Evolutionary conservation across 1,284 basidiomycete species (phyloP).

Genomic region (Pseudozyma hubeiensis): DNA sequence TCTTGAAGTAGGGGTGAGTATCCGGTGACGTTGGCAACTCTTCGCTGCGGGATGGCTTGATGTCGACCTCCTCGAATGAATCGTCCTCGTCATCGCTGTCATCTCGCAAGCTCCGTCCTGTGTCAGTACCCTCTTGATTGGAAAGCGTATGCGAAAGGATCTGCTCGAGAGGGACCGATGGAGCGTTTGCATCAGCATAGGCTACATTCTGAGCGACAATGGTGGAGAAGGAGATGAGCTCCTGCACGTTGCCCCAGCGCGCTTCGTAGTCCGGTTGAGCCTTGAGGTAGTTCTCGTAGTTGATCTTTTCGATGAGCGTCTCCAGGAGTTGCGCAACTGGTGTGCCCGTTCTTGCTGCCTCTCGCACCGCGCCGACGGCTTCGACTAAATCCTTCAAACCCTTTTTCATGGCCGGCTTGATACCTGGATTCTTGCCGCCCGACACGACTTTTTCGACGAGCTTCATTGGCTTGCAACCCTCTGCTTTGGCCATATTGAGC

Average conservation of each 20-base stretch:
- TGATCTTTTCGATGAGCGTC: constrained; percentile 74
- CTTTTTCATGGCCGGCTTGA: constrained; percentile 77
- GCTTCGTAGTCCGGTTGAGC: constrained; percentile 78
- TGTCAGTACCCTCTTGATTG: constrained; percentile 20
- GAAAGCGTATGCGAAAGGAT: constrained; percentile 37
- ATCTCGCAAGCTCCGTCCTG: constrained; percentile 4
- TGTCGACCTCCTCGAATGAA: constrained; percentile 69
- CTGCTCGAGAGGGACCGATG: constrained; percentile 26
- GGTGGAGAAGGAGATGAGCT: constrained; percentile 73
- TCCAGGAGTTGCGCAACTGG: constrained; percentile 78
- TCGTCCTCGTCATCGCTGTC: constrained; percentile 32
- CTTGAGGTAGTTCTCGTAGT: constrained; percentile 79
- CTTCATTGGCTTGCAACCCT: constrained; percentile 75
- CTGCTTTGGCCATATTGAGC: constrained; percentile 72
- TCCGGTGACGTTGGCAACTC: background rate
- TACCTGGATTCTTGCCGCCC: constrained; percentile 71
- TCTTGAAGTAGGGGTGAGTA: constrained; percentile 25
- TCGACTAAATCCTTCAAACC: constrained; percentile 76
- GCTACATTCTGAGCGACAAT: constrained; percentile 36
- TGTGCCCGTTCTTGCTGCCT: constrained; percentile 74
- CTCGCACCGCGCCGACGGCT: constrained; percentile 74
- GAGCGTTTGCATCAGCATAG: constrained; percentile 5
- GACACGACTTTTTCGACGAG: constrained; percentile 68
- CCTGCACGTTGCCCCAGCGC: constrained; percentile 87
- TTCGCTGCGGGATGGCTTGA: constrained; percentile 1